These are phyloP conservation scores for Aureobasidium mangrovei DNA, from an alignment of 2,329 filamentous ascomycete genomes.

Conservation along the genomic window DNA sequence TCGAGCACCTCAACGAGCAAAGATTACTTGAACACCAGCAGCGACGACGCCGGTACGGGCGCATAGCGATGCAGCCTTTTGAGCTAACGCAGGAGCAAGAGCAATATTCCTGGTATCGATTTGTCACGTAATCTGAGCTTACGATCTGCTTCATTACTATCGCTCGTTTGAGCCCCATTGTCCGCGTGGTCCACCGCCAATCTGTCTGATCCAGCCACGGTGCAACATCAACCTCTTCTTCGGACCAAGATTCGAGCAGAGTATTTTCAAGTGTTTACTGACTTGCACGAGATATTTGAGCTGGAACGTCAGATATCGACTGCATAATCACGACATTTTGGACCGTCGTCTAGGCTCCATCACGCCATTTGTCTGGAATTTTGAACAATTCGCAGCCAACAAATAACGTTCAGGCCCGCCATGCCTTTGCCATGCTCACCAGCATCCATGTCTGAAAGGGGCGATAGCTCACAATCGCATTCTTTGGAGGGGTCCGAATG, in stretches of 20 bases:
- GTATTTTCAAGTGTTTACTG: not conserved
- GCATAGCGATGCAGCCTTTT: constrained; percentile 7
- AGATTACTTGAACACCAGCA: not conserved
- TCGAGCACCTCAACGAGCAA: not conserved
- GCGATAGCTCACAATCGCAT: constrained; percentile 18
- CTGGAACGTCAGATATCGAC: not conserved
- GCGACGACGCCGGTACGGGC: not conserved
- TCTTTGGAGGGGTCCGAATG: constrained; percentile 15
- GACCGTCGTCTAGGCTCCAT: constrained; percentile 5
- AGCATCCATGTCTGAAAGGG: constrained; percentile 24
- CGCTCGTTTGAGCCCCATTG: not conserved
- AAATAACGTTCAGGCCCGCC: not conserved
- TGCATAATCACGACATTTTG: constrained; percentile 9
- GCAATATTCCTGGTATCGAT: constrained; percentile 21
- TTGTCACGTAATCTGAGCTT: constrained; percentile 18
- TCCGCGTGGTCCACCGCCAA: constrained; percentile 13
- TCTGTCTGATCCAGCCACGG: constrained; percentile 5
- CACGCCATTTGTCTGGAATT: not conserved
- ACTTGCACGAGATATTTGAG: not conserved
- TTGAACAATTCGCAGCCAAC: constrained; percentile 4
- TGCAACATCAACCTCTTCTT: not conserved
- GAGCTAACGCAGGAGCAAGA: constrained; percentile 8
- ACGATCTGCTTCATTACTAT: constrained; percentile 1
- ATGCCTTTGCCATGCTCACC: constrained; percentile 27
- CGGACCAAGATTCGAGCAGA: not conserved